A percentile compares a stretch with the other conserved stretches of the same genome.
Conservation (phyloP, 257 asterid genomes). For the Primulina tabacum region DNA sequence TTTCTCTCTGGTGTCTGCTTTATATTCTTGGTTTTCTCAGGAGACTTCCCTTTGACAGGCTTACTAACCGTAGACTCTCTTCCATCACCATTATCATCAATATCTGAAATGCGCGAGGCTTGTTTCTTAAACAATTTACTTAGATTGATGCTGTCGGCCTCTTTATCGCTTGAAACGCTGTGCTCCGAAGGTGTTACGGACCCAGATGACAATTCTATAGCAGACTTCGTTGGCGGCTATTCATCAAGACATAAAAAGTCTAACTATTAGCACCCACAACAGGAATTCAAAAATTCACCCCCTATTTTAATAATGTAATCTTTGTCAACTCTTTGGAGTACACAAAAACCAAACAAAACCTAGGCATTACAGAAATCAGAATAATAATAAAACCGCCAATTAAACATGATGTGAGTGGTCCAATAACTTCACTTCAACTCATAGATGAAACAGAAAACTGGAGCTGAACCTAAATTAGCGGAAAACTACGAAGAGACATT, state of each 20-base stretch:
- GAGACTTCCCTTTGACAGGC: slow-evolving; percentile 39
- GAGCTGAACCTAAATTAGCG: background rate
- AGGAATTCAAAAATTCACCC: background rate
- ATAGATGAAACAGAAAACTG: slow-evolving; percentile 10
- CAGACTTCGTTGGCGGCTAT: slow-evolving; percentile 47
- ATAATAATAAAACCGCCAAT: too few species aligned
- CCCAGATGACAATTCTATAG: slow-evolving; percentile 50
- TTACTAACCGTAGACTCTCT: slow-evolving; percentile 23
- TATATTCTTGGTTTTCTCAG: slow-evolving; percentile 28
- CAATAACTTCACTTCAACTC: background rate
- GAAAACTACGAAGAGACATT: background rate
- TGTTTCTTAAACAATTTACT: slow-evolving; percentile 48
- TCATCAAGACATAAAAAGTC: background rate
- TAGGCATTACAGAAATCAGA: background rate
- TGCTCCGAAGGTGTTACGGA: slow-evolving; percentile 42
- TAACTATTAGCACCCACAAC: slow-evolving; percentile 21
- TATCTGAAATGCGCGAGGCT: slow-evolving; percentile 18
- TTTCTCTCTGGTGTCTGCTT: slow-evolving; percentile 35
- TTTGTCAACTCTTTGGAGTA: background rate
- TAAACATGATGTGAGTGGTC: background rate
- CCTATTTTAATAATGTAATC: background rate
- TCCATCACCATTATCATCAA: slow-evolving; percentile 27
- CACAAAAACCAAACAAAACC: background rate
- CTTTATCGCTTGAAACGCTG: slow-evolving; percentile 44
- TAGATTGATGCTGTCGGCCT: slow-evolving; percentile 46